phyloP scores from a whole-genome alignment of 1,284 basidiomycete species.

The Puccinia novopanici region DNA sequence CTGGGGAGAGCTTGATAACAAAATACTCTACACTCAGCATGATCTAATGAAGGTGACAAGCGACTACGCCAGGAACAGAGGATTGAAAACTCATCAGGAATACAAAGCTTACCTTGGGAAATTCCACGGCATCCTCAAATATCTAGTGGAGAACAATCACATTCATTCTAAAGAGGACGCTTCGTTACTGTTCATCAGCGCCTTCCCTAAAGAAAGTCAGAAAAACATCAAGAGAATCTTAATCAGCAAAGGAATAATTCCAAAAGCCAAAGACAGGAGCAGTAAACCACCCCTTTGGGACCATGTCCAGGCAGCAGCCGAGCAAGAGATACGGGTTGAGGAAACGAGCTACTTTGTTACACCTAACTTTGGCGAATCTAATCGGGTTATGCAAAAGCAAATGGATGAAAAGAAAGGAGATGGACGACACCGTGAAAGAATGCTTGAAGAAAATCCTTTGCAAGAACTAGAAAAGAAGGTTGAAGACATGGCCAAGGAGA shows the following conservation, averaged over 20 bases:
- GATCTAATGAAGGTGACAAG: background rate
- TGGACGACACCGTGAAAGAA: background rate
- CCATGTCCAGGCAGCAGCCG: background rate
- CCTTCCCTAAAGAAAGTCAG: background rate
- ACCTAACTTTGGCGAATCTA: background rate
- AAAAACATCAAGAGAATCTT: background rate
- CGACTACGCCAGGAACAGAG: background rate
- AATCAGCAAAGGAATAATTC: background rate
- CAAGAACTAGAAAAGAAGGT: background rate
- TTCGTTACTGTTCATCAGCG: background rate
- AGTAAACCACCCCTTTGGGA: background rate
- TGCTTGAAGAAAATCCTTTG: background rate
- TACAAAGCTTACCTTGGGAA: background rate
- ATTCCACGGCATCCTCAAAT: background rate
- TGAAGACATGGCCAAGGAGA: background rate
- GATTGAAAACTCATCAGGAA: background rate
- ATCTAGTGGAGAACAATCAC: background rate
- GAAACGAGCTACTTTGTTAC: background rate
- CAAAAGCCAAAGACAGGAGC: background rate
- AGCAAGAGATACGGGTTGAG: background rate
- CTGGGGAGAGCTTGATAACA: background rate
- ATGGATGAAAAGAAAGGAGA: background rate
- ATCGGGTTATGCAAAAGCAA: background rate
- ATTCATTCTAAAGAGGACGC: background rate
- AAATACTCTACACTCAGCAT: background rate